Evolutionary conservation across 768 basidiomycete genomes (phyloP).

Genomic region (Mycena amicta): DNA sequence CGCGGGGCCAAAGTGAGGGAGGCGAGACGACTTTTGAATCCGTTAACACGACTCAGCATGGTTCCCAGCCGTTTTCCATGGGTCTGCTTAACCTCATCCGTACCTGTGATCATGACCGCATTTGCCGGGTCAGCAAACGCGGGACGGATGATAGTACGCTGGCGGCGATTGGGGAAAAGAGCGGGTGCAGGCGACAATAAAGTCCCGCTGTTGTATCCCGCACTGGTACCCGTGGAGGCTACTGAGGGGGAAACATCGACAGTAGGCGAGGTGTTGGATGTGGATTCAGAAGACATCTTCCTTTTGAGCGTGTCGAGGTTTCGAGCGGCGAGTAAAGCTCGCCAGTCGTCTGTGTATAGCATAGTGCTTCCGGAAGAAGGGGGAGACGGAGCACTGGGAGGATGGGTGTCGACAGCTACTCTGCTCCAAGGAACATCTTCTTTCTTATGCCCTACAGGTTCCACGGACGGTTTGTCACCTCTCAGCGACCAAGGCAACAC

Average conservation of each 20-base stretch:
- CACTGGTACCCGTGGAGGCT: background rate
- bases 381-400: background rate
- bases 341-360: slow-evolving; percentile 10
- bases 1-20: slow-evolving; percentile 14
- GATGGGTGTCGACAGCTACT: no score
- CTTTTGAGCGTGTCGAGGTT: background rate
- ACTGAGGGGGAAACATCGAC: slow-evolving; percentile 1
- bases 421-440: no score
- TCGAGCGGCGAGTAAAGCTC: slow-evolving; percentile 1
- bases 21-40: slow-evolving; percentile 9
- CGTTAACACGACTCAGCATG: slow-evolving; percentile 14
- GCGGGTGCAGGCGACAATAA: no score
- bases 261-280: slow-evolving; percentile 18
- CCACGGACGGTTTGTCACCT: background rate
- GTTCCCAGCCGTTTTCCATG: slow-evolving; percentile 3
- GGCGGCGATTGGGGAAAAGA: slow-evolving; percentile 19
- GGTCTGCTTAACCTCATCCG: no score
- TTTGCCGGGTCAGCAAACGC: no score
- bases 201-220: no score
- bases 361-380: background rate
- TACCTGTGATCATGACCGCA: no score
- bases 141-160: slow-evolving; percentile 11
- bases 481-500: slow-evolving; percentile 1
- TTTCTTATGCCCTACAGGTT: no score
- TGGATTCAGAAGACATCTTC: background rate